phyloP scores from a whole-genome alignment of 2,329 filamentous ascomycete genomes.

The Leptosphaerulina australis region DNA sequence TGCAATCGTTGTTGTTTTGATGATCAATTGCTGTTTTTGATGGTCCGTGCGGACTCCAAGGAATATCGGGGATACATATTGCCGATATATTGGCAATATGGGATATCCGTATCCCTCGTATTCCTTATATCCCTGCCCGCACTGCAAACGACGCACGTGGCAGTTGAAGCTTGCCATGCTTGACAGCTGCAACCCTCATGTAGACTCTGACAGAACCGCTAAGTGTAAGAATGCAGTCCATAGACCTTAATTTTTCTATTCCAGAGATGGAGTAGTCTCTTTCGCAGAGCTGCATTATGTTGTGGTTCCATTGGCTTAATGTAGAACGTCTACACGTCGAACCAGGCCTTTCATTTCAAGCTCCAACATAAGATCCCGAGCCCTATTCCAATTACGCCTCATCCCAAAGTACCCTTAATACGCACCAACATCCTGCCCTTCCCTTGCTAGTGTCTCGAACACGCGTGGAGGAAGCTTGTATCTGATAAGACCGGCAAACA shows the following conservation, averaged over 20 bases:
- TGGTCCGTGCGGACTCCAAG: too few species aligned
- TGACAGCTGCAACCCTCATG: not conserved
- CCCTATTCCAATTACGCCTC: conserved; percentile 5
- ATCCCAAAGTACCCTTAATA: conserved; percentile 23
- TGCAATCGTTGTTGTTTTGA: too few species aligned
- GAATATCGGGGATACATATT: too few species aligned
- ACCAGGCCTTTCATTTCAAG: not conserved
- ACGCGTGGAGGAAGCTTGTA: conserved; percentile 87
- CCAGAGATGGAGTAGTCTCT: not conserved
- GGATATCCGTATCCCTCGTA: too few species aligned
- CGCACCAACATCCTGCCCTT: conserved; percentile 57
- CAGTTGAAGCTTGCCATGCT: not conserved
- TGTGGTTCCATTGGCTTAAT: not conserved
- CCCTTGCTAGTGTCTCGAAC: conserved; percentile 85
- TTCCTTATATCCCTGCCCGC: too few species aligned
- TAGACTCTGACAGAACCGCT: not conserved
- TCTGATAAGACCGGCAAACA: conserved; percentile 89
- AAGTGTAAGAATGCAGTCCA: not conserved
- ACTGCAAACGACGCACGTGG: conserved; percentile 1
- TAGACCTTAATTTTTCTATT: not conserved
- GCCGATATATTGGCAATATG: too few species aligned
- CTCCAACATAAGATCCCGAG: conserved; percentile 2
- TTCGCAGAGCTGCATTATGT: not conserved
- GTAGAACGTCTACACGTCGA: conserved; percentile 9
- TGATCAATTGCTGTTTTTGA: too few species aligned